Percentiles rank a stretch among this genome's conserved stretches.
These are phyloP conservation scores for Nemania sp. DNA, from an alignment of 2,329 filamentous ascomycete species.

Conservation along the genomic window DNA sequence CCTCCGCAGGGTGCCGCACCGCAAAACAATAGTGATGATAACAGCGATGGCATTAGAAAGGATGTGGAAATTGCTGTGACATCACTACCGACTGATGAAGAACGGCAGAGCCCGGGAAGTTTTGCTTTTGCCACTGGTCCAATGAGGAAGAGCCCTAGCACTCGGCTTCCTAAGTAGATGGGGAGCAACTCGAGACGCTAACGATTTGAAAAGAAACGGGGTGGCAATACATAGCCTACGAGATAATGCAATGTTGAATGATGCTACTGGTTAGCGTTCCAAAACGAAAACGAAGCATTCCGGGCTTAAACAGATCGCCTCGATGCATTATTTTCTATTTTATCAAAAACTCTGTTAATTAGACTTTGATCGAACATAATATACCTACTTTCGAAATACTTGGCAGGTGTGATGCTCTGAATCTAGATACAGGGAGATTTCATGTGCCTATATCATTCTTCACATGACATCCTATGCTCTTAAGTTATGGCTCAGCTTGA, in stretches of 20 bases:
- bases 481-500: not conserved
- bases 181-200: not conserved
- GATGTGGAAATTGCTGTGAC: constrained; percentile 37
- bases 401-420: too few species aligned
- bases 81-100: constrained; percentile 24
- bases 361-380: not conserved
- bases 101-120: constrained; percentile 6
- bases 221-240: not conserved
- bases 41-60: constrained; percentile 32
- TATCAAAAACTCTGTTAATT: not conserved
- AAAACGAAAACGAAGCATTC: not conserved
- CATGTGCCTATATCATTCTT: not conserved
- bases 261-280: not conserved
- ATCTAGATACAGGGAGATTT: too few species aligned
- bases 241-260: not conserved
- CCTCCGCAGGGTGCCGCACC: not conserved
- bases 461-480: not conserved
- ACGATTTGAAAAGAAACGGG: not conserved
- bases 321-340: not conserved
- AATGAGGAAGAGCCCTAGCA: constrained; percentile 24
- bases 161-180: constrained; percentile 9
- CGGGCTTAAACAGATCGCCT: not conserved
- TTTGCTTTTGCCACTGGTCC: constrained; percentile 28
- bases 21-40: constrained; percentile 16
- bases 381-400: too few species aligned